Evolutionary conservation across 768 basidiomycete species (phyloP).

Genomic region (Amyloporia xantha): DNA sequence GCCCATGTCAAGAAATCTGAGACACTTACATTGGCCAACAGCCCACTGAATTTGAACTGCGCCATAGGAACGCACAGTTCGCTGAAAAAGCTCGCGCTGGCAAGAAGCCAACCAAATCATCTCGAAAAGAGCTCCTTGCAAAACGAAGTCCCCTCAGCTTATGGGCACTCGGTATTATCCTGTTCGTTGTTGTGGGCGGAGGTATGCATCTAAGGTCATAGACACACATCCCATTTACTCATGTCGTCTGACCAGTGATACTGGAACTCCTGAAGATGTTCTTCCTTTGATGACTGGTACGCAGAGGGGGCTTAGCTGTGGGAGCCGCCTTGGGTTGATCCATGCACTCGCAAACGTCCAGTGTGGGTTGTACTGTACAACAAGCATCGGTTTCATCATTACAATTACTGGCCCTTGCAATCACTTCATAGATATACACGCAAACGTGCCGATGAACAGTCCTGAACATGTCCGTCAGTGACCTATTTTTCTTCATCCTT

Average conservation of each 20-base stretch:
- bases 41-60: slow-evolving; percentile 81
- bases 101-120: slow-evolving; percentile 69
- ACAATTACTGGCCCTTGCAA: not conserved
- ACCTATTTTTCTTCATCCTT: not conserved
- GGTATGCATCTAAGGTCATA: slow-evolving; percentile 38
- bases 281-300: slow-evolving; percentile 43
- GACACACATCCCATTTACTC: not conserved
- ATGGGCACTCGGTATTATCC: slow-evolving; percentile 66
- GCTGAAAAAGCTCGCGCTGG: slow-evolving; percentile 64
- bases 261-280: slow-evolving; percentile 66
- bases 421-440: not conserved
- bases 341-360: not conserved
- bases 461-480: not conserved
- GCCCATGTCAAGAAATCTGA: slow-evolving; percentile 1
- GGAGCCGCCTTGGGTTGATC: not conserved
- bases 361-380: slow-evolving; percentile 1
- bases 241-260: slow-evolving; percentile 41
- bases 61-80: slow-evolving; percentile 76
- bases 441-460: not conserved
- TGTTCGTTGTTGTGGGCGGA: slow-evolving; percentile 79
- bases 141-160: slow-evolving; percentile 72
- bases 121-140: slow-evolving; percentile 61
- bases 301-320: not conserved
- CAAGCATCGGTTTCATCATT: not conserved
- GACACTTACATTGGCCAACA: slow-evolving; percentile 22